These are phyloP conservation scores for Populus trichocarpa DNA, from an alignment of 441 rosid genomes.

Conservation along the genomic window DNA sequence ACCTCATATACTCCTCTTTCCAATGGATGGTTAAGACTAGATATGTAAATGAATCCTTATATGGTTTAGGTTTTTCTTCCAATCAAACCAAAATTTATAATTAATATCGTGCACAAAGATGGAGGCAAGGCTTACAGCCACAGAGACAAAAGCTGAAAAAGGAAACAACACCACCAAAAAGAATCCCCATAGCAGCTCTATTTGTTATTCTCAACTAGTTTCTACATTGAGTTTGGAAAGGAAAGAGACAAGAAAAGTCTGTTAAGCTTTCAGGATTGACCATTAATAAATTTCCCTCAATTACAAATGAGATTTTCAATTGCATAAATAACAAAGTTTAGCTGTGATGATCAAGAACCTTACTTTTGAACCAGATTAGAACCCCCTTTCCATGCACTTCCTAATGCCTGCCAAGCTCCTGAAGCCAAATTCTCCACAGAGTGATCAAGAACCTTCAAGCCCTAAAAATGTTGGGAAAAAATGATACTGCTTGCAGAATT, in stretches of 20 bases:
- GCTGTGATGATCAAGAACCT: slow-evolving; percentile 21
- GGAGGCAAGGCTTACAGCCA: background rate
- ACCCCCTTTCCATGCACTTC: slow-evolving; percentile 79
- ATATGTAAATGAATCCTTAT: background rate
- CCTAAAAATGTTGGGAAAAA: slow-evolving; percentile 34
- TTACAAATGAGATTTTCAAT: background rate
- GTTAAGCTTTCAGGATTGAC: slow-evolving; percentile 1
- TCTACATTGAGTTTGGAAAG: background rate
- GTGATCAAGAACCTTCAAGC: slow-evolving; percentile 76
- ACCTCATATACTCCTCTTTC: background rate
- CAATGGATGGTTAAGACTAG: background rate
- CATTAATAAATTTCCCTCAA: background rate
- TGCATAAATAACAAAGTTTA: background rate
- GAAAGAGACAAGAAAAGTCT: slow-evolving; percentile 1
- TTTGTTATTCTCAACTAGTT: slow-evolving; percentile 7
- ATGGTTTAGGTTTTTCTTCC: background rate
- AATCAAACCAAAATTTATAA: background rate
- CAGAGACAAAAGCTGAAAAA: background rate
- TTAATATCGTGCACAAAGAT: background rate
- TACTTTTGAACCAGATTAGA: slow-evolving; percentile 75
- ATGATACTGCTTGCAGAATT: background rate
- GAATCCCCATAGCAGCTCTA: background rate
- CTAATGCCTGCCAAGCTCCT: slow-evolving; percentile 95
- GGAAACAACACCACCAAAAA: background rate
- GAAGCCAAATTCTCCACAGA: slow-evolving; percentile 90